Base-by-base conservation (phyloP, 2,329 filamentous ascomycete genomes). In the Knufia fluminis region DNA sequence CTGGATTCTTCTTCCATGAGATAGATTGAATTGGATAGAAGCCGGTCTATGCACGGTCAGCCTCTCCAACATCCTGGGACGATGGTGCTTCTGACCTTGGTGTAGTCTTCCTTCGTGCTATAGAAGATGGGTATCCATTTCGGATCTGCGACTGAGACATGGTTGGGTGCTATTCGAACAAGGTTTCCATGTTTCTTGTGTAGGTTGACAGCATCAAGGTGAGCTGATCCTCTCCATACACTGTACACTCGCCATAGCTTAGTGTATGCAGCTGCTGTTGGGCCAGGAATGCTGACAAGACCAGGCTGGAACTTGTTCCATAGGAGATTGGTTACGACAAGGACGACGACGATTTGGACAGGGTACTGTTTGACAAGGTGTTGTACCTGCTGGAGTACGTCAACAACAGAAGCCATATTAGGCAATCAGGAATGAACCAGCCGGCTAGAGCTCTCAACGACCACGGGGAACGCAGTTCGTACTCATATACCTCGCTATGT, bases 221-320 rank as follows among this genome's bases (percentile, higher is more conserved):
- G 82, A 2, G 85, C 76, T 26, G 77, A 71, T 38, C 78, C 75
- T 12, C 74, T 72, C 52, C 74, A 80, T 1, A 86, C 84, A 58
- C 87, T 83, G 60, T 76, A 74, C 53, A 88, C 77, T 19, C 86
- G 74, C 85, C 86, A 91, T 73, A 79, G 80, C 61, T 90, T 79
- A n/a, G 82, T 85, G 49, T 77, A 71, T 2, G 69, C 82, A 19
- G 86, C 86, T 28, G 86, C 60, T 51, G 81, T 71, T 0, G 82
- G 85, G 0, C 86, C 86, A 0, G 86, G 86, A 23, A 57, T 54
- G 38, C 16, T 32, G 2, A 45, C 36, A n/a, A 54, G 35, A 35
- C 45, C 38, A 24, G 43, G 36, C 28, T 52, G 48, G 41, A 46
- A 49, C 24, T 53, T 55, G 48, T 53, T 55, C 51, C 48, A 53